Evolutionary conservation across 202 grass and related monocot species (phyloP), one percentile per base, ranked within the genome.

Genomic region (Digitaria exilis): DNA sequence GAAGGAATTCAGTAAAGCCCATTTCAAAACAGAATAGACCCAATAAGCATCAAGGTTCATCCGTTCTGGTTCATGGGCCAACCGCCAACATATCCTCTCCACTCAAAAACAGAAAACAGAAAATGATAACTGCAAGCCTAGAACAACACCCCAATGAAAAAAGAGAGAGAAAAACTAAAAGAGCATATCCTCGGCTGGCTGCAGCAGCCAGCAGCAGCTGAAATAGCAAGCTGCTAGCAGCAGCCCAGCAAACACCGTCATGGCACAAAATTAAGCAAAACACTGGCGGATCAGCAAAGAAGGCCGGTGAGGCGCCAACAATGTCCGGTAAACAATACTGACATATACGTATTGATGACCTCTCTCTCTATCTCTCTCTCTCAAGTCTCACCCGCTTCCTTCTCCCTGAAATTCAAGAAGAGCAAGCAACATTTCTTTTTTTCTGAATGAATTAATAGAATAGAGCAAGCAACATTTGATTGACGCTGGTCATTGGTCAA

Each of bases 401-500:
- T 21, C 18, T n/a, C 17, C 31, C 46, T 32, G 70, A 34, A 32
- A 55, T 73, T 55, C 48, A 24, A 55, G 46, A 10, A 54, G 50
- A 39, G 71, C 49, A 11, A 34, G 60, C 19, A 54, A 63, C 7
- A 39, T 37, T 37, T 37, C 35, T 37, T 37, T 37, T 37, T 37
- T 5, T 37, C 4, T 5, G 5, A n/a, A n/a, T 37, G 35, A 37
- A 37, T 37, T 37, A 37, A 37, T 37, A 29, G 45, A 37, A 37
- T 37, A 29, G 45, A 31, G 44, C 25, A 7, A 30, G 56, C 24
- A 48, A 42, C 7, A 68, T 69, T 52, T 66, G 34, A 50, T 41
- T 37, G 77, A 80, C 49, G 48, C 37, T n/a, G 87, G 76, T 80
- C 87, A 84, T 49, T n/a, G 81, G 75, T 80, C 87, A 84, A 84